Evolutionary conservation across 2,329 filamentous ascomycete species (phyloP).

Genomic region (Epichloe brachyelytri): DNA sequence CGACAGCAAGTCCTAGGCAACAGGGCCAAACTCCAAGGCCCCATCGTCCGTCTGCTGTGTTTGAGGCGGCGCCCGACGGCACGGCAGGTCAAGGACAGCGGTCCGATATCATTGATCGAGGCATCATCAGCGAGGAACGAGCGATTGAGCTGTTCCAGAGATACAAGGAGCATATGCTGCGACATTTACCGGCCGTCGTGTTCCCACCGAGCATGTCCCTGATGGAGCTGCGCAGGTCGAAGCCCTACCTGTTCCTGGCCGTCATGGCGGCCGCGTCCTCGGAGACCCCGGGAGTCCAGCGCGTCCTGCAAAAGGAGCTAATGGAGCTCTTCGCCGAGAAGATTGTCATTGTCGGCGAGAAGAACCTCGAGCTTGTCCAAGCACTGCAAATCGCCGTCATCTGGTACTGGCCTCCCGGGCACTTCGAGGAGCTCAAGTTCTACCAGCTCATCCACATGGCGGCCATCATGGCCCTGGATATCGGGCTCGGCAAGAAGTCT

Average conservation of each 20-base stretch:
- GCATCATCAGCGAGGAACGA: constrained; percentile 41
- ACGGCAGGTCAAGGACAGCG: constrained; percentile 1
- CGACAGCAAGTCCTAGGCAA: not conserved
- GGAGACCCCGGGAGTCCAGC: constrained; percentile 43
- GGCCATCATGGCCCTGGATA: constrained; percentile 69
- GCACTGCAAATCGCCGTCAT: constrained; percentile 61
- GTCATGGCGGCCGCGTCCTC: constrained; percentile 54
- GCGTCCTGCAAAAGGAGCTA: constrained; percentile 51
- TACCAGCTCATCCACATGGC: constrained; percentile 77
- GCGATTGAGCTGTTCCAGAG: constrained; percentile 42
- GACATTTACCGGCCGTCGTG: constrained; percentile 49
- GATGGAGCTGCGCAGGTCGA: constrained; percentile 41
- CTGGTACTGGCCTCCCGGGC: constrained; percentile 76
- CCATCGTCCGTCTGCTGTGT: constrained; percentile 1
- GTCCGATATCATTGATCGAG: constrained; percentile 44
- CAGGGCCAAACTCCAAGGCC: not conserved
- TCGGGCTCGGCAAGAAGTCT: constrained; percentile 51
- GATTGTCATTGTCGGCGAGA: constrained; percentile 62
- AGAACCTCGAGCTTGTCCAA: constrained; percentile 74
- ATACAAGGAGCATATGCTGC: constrained; percentile 47
- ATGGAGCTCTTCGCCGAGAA: constrained; percentile 63
- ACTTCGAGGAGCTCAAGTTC: constrained; percentile 78
- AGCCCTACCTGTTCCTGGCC: constrained; percentile 57
- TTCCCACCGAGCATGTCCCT: constrained; percentile 42
- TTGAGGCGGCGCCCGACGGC: not conserved